A percentile compares a stretch with the other conserved stretches of the same genome.
Evolutionary conservation across 257 asterid species (phyloP).

Genomic region (Verbena officinalis): DNA sequence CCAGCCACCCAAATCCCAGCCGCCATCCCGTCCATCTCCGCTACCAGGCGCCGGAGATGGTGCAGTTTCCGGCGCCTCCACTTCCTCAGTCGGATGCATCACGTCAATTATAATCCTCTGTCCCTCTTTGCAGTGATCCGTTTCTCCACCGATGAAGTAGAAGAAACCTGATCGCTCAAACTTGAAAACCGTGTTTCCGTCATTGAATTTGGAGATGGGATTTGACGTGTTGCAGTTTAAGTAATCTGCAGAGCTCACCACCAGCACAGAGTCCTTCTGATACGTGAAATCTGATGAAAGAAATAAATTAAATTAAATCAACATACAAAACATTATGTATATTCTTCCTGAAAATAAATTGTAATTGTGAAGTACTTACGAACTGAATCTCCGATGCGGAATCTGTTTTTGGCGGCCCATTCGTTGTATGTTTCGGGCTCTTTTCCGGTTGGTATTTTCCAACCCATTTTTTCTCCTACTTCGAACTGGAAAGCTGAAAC

Average conservation of each 20-base stretch:
- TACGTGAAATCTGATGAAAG: conserved; percentile 61
- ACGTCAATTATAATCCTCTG: conserved; percentile 66
- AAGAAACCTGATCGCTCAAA: conserved; percentile 56
- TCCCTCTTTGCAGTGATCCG: conserved; percentile 61
- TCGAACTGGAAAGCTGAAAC: conserved; percentile 51
- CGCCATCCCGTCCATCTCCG: conserved; percentile 17
- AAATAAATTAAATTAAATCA: not conserved
- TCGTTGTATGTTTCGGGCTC: conserved; percentile 66
- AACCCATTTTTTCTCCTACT: conserved; percentile 59
- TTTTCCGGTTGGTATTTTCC: conserved; percentile 62
- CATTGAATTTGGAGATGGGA: conserved; percentile 54
- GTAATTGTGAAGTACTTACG: conserved; percentile 37
- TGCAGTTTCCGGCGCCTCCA: conserved; percentile 34
- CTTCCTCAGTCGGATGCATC: conserved; percentile 57
- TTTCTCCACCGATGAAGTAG: conserved; percentile 75
- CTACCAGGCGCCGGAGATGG: conserved; percentile 37
- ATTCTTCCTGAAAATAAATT: not conserved
- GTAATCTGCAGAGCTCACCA: conserved; percentile 56
- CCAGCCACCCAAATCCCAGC: conserved; percentile 27
- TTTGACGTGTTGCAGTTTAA: conserved; percentile 48
- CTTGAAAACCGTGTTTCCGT: conserved; percentile 52
- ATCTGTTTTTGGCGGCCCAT: conserved; percentile 76
- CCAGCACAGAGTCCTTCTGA: conserved; percentile 59
- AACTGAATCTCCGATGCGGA: conserved; percentile 66
- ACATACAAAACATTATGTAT: not conserved